Evolutionary conservation across 73 alveolate genomes (phyloP).

Genomic region (Tetrahymena elliotti): DNA sequence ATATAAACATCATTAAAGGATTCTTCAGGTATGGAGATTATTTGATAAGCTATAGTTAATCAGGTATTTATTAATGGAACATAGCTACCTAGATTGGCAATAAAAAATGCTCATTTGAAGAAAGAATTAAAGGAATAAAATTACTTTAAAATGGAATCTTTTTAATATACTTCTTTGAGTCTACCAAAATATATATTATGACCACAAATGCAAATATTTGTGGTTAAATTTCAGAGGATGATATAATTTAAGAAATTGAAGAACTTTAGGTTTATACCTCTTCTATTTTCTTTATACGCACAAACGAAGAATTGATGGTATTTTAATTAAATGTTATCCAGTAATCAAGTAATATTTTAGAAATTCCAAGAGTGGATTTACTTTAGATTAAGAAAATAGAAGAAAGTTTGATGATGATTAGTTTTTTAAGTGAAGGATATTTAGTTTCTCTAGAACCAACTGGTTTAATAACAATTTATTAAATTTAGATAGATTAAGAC

Average conservation of each 20-base stretch:
- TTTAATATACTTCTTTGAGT: not conserved
- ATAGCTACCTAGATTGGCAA: not conserved
- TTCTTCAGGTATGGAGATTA: not conserved
- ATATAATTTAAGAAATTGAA: not conserved
- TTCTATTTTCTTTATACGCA: not conserved
- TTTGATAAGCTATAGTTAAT: not conserved
- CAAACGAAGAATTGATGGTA: not conserved
- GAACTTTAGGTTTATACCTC: not conserved
- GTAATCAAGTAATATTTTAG: not conserved
- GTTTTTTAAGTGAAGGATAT: not conserved
- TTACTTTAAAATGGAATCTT: not conserved
- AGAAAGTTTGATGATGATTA: not conserved
- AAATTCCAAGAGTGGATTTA: not conserved
- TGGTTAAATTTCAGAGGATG: not conserved
- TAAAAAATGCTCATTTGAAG: not conserved
- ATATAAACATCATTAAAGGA: not conserved
- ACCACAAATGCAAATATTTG: not conserved
- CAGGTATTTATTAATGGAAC: not conserved
- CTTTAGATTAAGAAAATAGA: not conserved
- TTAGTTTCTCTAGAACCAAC: not conserved
- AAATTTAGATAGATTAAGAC: not conserved
- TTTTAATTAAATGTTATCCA: not conserved
- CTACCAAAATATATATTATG: not conserved
- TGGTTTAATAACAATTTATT: not conserved
- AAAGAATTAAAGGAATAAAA: not conserved